Conservation (phyloP, 2,329 filamentous ascomycete species). For the Microdochium paspali region DNA sequence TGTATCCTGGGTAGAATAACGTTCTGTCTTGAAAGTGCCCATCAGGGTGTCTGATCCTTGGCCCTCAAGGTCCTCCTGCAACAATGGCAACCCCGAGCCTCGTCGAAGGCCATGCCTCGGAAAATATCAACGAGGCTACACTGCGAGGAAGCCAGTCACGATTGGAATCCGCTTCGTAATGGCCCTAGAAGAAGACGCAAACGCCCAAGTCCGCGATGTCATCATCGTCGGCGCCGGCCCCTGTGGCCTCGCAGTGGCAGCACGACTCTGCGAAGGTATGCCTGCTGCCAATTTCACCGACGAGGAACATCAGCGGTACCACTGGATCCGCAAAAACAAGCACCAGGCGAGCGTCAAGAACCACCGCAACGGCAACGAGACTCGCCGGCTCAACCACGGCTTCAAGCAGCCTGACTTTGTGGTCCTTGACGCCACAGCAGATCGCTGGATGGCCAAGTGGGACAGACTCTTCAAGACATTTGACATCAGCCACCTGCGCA, state of each 20-base stretch:
- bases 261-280: slow-evolving; percentile 60
- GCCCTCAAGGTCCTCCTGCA: slow-evolving; percentile 8
- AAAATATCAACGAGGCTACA: not conserved
- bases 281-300: slow-evolving; percentile 76
- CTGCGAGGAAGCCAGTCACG: not conserved
- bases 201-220: slow-evolving; percentile 47
- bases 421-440: slow-evolving; percentile 57
- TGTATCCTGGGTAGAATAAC: not conserved
- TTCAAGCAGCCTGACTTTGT: slow-evolving; percentile 30
- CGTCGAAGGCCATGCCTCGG: not conserved
- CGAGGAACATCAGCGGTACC: slow-evolving; percentile 72
- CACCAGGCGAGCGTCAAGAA: slow-evolving; percentile 49
- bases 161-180: slow-evolving; percentile 5
- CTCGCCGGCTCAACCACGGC: not conserved
- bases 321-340: slow-evolving; percentile 63
- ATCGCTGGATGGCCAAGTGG: slow-evolving; percentile 63
- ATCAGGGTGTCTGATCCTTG: not conserved
- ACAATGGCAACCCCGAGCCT: not conserved
- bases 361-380: slow-evolving; percentile 26
- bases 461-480: slow-evolving; percentile 58
- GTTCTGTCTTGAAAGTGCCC: not conserved
- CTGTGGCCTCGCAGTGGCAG: slow-evolving; percentile 64
- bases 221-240: slow-evolving; percentile 68
- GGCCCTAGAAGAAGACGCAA: slow-evolving; percentile 3
- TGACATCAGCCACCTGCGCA: slow-evolving; percentile 62